Evolutionary conservation across 2,329 filamentous ascomycete genomes (phyloP).

Genomic region (Fusarium phyllophilum): DNA sequence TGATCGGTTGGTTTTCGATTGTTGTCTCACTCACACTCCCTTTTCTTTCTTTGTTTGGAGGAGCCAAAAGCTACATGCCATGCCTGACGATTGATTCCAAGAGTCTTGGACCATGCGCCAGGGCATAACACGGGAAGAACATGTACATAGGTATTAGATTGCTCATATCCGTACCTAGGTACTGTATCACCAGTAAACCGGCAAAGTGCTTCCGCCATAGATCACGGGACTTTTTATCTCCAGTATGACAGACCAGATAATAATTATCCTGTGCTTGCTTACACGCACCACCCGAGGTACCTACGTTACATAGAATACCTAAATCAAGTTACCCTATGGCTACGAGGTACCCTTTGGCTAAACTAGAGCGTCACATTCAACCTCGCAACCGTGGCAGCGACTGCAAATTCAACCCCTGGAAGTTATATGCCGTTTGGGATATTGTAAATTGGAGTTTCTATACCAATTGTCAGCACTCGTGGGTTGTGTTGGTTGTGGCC

Average conservation of each 20-base stretch:
- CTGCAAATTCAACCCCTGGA: constrained; percentile 8
- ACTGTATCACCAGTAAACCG: constrained; percentile 10
- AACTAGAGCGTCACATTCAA: background rate
- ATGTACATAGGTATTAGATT: background rate
- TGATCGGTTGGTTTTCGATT: background rate
- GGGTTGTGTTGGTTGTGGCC: constrained; percentile 13
- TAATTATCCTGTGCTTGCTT: background rate
- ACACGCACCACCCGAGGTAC: background rate
- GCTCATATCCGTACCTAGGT: background rate
- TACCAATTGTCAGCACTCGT: constrained; percentile 1
- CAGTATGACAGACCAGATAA: background rate
- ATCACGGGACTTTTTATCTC: constrained; percentile 18
- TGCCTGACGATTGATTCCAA: background rate
- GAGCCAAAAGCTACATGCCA: constrained; percentile 1
- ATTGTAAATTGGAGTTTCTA: background rate
- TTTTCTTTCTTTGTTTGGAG: constrained; percentile 7
- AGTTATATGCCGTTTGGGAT: background rate
- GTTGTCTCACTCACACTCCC: constrained; percentile 20
- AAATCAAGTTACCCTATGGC: constrained; percentile 12
- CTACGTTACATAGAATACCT: background rate
- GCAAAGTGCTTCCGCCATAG: constrained; percentile 18
- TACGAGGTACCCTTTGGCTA: background rate
- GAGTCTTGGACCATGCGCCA: background rate
- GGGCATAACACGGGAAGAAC: background rate
- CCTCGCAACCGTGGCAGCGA: background rate